These are phyloP conservation scores for Periconia sp. DNA, from an alignment of 2,329 filamentous ascomycete species.

Conservation along the genomic window DNA sequence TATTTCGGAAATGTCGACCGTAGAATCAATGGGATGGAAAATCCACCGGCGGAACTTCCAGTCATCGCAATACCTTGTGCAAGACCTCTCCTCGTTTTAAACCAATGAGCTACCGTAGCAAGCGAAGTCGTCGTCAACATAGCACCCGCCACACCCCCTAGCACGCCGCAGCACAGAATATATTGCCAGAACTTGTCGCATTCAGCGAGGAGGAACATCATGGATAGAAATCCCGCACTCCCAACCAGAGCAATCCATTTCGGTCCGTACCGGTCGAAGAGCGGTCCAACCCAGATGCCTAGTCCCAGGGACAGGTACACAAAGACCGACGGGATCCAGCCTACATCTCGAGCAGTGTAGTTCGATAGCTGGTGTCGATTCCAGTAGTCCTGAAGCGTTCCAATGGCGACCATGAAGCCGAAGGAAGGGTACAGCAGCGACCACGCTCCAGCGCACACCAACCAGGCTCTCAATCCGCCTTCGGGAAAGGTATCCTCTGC, in stretches of 20 bases:
- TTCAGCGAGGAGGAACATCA: constrained; percentile 42
- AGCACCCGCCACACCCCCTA: constrained; percentile 48
- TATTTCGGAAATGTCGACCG: constrained; percentile 39
- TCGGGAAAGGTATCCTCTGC: constrained; percentile 44
- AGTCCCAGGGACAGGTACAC: constrained; percentile 82
- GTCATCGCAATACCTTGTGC: constrained; percentile 49
- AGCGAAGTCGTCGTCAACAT: constrained; percentile 47
- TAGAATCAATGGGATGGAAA: constrained; percentile 46
- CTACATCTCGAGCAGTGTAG: constrained; percentile 68
- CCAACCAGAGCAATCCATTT: constrained; percentile 41
- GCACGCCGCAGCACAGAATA: constrained; percentile 47
- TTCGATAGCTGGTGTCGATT: constrained; percentile 71
- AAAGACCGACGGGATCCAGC: constrained; percentile 93
- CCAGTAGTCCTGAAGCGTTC: constrained; percentile 82
- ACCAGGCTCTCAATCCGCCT: constrained; percentile 48
- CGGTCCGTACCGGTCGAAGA: constrained; percentile 59
- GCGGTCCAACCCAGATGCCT: constrained; percentile 82
- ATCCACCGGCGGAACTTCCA: constrained; percentile 41
- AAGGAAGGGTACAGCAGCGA: constrained; percentile 42
- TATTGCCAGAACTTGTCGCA: constrained; percentile 51
- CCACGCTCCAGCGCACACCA: constrained; percentile 46
- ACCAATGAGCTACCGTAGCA: constrained; percentile 47
- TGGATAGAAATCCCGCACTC: constrained; percentile 31
- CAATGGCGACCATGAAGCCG: constrained; percentile 57
- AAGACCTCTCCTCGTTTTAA: constrained; percentile 44